Evolutionary conservation across 2,329 filamentous ascomycete species (phyloP).

Genomic region (Colletotrichum cuscutae): DNA sequence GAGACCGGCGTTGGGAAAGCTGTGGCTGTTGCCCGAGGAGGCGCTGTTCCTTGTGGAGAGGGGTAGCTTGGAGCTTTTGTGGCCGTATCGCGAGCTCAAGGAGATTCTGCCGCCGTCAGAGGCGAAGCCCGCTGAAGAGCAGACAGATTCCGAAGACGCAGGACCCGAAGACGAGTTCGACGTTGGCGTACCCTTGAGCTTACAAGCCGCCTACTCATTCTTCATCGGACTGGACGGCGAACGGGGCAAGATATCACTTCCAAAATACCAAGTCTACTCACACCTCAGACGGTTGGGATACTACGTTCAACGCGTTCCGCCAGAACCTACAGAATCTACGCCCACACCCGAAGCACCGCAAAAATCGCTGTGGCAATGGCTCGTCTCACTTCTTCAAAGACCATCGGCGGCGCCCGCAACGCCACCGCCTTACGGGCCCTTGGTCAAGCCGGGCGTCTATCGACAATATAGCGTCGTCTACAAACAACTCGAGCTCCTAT

Average conservation of each 20-base stretch:
- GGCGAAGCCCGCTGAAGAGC: slow-evolving; percentile 42
- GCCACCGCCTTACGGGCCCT: slow-evolving; percentile 59
- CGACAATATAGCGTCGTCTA: slow-evolving; percentile 79
- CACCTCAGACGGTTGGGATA: slow-evolving; percentile 87
- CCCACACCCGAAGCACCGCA: slow-evolving; percentile 16
- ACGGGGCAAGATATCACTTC: slow-evolving; percentile 71
- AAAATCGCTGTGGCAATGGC: slow-evolving; percentile 61
- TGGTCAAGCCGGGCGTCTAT: slow-evolving; percentile 72
- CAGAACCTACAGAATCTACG: not conserved
- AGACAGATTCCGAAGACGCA: slow-evolving; percentile 37
- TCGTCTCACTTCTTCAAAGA: slow-evolving; percentile 58
- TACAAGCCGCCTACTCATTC: slow-evolving; percentile 90
- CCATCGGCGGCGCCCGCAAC: slow-evolving; percentile 38
- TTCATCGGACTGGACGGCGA: slow-evolving; percentile 78
- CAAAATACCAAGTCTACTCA: slow-evolving; percentile 89
- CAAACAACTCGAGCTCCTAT: slow-evolving; percentile 77
- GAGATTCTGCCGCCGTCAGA: slow-evolving; percentile 54
- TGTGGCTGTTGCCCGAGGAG: slow-evolving; percentile 93
- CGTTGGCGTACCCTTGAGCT: slow-evolving; percentile 82
- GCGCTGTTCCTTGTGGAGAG: slow-evolving; percentile 89
- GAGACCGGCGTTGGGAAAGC: slow-evolving; percentile 64
- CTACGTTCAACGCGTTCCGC: slow-evolving; percentile 76
- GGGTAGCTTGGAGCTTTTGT: slow-evolving; percentile 87
- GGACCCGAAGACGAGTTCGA: slow-evolving; percentile 61
- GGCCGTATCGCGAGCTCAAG: slow-evolving; percentile 70